Base-by-base conservation (phyloP, 1,139 yeast genomes). In the Scheffersomyces stambukii region DNA sequence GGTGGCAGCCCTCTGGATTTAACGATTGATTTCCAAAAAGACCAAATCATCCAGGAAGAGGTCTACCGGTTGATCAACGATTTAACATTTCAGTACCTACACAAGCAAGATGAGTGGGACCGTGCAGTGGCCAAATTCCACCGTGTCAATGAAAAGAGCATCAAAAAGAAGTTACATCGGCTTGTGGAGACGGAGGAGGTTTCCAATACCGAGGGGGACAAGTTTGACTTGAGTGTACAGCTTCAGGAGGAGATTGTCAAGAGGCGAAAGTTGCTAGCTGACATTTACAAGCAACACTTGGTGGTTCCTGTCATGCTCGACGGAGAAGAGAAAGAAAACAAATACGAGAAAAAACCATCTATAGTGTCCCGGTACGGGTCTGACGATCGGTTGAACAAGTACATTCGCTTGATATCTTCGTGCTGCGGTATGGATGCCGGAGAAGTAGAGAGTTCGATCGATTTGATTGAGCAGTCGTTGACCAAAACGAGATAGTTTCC, bases 381-480 rank as follows among this genome's bases (percentile, higher is more conserved):
- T 8, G 57, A 57, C 18, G 70, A 64, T 38, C 57, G 52, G 29
- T 50, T 67, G 27, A 54, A 54, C 44, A 67, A 67, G 40, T 67
- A 67, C 39, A 62, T 70, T 39, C 59, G 56, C 38, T 50, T 67
- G 35, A 61, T 67, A 12, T 59, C 72, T 11, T 45, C 62, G 23
- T 64, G 72, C 40, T 66, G 72, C 37, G 73, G 70, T 12, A 63
- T 67, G 71, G 48, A 59, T 31, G 43, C 61, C 30, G 49, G 49
- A 21, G 72, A 66, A 23, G 70, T 65, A 21, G 71, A 66, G 35
- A 46, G 45, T 18, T 57, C 66, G 15, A 66, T 67, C 30, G 71
- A 67, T 37, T 50, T 63, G 36, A 64, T 67, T 21, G 74, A 67
- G 42, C 63, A 61, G 37, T 60, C 69, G 12, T 54, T 37, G 25